These are phyloP conservation scores for Chrysoporthe deuterocubensis DNA, from an alignment of 2,329 filamentous ascomycete species.

Conservation along the genomic window DNA sequence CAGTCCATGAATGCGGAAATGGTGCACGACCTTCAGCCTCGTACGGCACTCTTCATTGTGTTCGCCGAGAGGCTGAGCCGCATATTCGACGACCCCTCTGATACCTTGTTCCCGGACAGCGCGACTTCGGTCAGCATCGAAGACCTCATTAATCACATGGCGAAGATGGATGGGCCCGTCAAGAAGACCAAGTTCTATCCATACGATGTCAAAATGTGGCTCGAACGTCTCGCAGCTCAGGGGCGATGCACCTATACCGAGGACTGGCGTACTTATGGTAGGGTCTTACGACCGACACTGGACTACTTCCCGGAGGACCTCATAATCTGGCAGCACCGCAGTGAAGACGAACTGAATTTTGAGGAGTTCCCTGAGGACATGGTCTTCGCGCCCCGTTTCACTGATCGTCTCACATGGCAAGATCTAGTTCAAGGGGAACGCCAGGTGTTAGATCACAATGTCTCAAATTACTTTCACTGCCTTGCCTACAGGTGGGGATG, in stretches of 20 bases:
- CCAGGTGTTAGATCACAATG: neutral
- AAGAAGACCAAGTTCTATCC: slow-evolving; percentile 35
- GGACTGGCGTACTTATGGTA: slow-evolving; percentile 32
- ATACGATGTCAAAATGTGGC: slow-evolving; percentile 38
- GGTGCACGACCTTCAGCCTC: slow-evolving; percentile 31
- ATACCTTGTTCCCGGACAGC: slow-evolving; percentile 33
- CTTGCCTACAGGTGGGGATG: slow-evolving; percentile 26
- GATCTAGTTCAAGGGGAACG: slow-evolving; percentile 8
- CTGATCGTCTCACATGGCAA: slow-evolving; percentile 19
- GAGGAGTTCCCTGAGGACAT: slow-evolving; percentile 14
- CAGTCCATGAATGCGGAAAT: slow-evolving; percentile 35
- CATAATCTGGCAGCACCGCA: slow-evolving; percentile 32
- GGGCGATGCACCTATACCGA: slow-evolving; percentile 35
- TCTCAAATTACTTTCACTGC: slow-evolving; percentile 18
- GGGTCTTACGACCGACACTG: slow-evolving; percentile 35
- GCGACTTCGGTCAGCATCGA: slow-evolving; percentile 34
- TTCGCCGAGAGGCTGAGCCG: slow-evolving; percentile 40
- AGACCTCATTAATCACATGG: slow-evolving; percentile 36
- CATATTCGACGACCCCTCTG: slow-evolving; percentile 38
- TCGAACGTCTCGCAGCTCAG: slow-evolving; percentile 36
- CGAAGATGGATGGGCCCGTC: slow-evolving; percentile 32
- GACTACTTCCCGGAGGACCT: slow-evolving; percentile 40
- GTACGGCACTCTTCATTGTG: slow-evolving; percentile 37
- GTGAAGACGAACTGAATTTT: neutral
- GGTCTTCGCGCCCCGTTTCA: slow-evolving; percentile 18